These are phyloP conservation scores for Coemansia sp. DNA, from an alignment of 192 early-diverging fungal species.

Conservation along the genomic window DNA sequence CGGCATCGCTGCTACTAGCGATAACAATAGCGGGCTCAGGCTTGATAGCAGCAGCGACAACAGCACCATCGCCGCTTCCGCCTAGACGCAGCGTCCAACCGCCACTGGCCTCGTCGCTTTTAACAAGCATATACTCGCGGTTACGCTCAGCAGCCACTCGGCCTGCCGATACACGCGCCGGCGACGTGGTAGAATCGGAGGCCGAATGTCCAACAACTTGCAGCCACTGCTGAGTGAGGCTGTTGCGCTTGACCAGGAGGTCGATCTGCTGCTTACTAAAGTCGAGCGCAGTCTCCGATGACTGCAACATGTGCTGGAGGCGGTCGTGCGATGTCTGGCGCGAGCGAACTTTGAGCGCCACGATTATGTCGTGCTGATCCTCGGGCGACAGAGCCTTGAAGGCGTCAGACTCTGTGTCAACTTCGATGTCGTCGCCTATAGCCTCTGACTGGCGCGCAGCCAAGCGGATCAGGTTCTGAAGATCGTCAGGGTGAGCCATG, in stretches of 20 bases:
- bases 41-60: not conserved
- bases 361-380: conserved; percentile 91
- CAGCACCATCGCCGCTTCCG: not conserved
- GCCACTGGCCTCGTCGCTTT: conserved; percentile 70
- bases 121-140: conserved; percentile 82
- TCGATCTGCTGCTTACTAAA: conserved; percentile 93
- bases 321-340: conserved; percentile 77
- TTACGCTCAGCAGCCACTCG: conserved; percentile 84
- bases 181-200: not conserved
- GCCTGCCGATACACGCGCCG: conserved; percentile 38
- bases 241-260: conserved; percentile 79
- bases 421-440: conserved; percentile 52
- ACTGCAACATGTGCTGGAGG: conserved; percentile 70
- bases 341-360: conserved; percentile 81
- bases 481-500: conserved; percentile 52
- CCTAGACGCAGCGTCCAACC: conserved; percentile 68
- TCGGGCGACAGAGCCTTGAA: conserved; percentile 80
- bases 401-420: conserved; percentile 79
- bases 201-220: conserved; percentile 49
- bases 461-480: conserved; percentile 38
- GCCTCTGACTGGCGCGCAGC: conserved; percentile 40
- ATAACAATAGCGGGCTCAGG: conserved; percentile 4
- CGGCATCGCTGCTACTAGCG: conserved; percentile 24
- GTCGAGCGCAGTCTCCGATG: conserved; percentile 75
- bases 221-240: conserved; percentile 78